These are phyloP conservation scores for Chenopodium formosanum DNA, from an alignment of 148 eudicot species.

Conservation along the genomic window DNA sequence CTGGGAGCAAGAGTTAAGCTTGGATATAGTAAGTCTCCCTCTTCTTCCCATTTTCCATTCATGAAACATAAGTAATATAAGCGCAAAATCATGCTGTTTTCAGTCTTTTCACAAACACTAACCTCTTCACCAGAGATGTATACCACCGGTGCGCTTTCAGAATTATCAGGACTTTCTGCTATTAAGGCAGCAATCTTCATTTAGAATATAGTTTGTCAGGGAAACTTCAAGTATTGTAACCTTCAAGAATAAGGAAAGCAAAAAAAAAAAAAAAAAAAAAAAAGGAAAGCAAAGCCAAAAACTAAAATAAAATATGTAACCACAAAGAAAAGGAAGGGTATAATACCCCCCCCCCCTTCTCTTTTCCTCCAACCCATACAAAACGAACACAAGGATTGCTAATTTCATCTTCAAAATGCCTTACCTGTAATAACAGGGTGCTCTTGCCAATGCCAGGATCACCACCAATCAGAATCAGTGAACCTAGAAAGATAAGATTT, in stretches of 20 bases:
- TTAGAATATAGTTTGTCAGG: slow-evolving; percentile 30
- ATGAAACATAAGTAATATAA: neutral
- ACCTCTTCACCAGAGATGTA: slow-evolving; percentile 99
- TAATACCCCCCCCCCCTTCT: neutral
- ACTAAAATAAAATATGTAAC: neutral
- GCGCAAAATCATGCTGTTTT: neutral
- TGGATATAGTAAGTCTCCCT: neutral
- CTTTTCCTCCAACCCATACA: neutral
- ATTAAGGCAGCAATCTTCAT: slow-evolving; percentile 83
- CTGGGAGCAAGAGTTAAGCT: neutral
- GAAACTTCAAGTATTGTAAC: neutral
- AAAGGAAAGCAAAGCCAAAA: neutral
- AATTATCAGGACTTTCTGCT: slow-evolving; percentile 56
- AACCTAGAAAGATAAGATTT: slow-evolving; percentile 48
- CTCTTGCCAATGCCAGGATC: slow-evolving; percentile 99
- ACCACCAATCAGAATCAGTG: slow-evolving; percentile 87
- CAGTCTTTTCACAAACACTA: slow-evolving; percentile 24
- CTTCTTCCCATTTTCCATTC: neutral
- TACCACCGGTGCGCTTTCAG: slow-evolving; percentile 62
- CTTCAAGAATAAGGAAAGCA: neutral
- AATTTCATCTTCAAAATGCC: neutral
- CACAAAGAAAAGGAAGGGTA: slow-evolving; percentile 9
- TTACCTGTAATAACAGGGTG: slow-evolving; percentile 83
- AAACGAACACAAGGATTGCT: neutral
- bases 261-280: no score